These are phyloP conservation scores for Boletus semigastroideus DNA, from an alignment of 1,284 basidiomycete genomes.

Conservation along the genomic window DNA sequence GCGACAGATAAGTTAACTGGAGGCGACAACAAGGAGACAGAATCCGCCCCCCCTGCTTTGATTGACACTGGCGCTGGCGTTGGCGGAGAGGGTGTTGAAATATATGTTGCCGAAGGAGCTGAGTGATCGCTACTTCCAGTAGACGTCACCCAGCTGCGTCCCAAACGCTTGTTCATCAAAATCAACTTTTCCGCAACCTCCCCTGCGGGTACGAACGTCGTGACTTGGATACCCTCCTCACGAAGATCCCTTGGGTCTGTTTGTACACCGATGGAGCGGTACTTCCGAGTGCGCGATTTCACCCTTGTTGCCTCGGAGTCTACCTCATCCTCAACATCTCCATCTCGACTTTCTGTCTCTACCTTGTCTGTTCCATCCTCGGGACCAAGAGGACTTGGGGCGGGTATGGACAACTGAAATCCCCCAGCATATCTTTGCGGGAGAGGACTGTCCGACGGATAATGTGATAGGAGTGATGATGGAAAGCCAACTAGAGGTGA, in stretches of 20 bases:
- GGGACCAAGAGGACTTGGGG: conserved; percentile 44
- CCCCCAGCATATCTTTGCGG: conserved; percentile 75
- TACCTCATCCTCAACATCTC: conserved; percentile 81
- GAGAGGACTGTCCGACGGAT: conserved; percentile 82
- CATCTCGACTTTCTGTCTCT: conserved; percentile 74
- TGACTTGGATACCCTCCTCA: conserved; percentile 28
- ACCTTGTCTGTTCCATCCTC: conserved; percentile 49
- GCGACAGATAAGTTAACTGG: conserved; percentile 51
- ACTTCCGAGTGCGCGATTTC: conserved; percentile 17
- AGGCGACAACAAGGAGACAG: conserved; percentile 5
- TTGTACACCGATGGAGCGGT: conserved; percentile 35
- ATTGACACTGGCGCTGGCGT: not conserved
- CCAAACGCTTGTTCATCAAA: conserved; percentile 22
- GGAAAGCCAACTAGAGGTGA: conserved; percentile 47
- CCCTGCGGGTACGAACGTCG: conserved; percentile 8
- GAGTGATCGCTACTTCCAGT: conserved; percentile 25
- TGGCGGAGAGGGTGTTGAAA: conserved; percentile 12
- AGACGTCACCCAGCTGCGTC: conserved; percentile 39
- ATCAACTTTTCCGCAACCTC: conserved; percentile 19
- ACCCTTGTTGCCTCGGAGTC: conserved; percentile 45
- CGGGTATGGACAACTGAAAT: conserved; percentile 52
- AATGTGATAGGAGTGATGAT: conserved; percentile 60
- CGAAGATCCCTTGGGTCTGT: conserved; percentile 25
- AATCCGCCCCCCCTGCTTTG: conserved; percentile 1
- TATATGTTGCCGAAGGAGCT: conserved; percentile 28